Evolutionary conservation across 2,329 filamentous ascomycete species (phyloP), one percentile per base, ranked within the genome.

Genomic region (Achaetomium macrosporum): DNA sequence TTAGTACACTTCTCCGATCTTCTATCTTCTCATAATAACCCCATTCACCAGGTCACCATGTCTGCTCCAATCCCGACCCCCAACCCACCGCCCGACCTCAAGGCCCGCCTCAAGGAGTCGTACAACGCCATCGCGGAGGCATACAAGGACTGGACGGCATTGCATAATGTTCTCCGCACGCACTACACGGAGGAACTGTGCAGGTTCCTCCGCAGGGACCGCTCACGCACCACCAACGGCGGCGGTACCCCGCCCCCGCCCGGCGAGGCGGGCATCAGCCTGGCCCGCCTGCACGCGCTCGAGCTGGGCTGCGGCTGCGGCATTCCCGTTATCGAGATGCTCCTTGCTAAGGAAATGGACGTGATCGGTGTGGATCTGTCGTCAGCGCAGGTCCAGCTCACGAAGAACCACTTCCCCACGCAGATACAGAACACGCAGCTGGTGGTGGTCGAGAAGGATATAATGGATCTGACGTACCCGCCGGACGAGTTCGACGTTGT

Each of bases 291-390:
- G 15, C 46, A 52, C 16, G 61, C 71, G 19, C 68, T 75, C 25
- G 73, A 75, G 54, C 66, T 75, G 8, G 73, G 73, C 41, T 73
- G 71, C 60, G 73, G 73, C 40, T 62, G 66, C 33, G 72, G 72
- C 35, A 36, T 67, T 8, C 72, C 72, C 8, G 66, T 69, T 12
- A 68, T 68, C 1, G 53, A 63, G 45, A 63, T 54, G 42, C 65
- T 74, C 12, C 63, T 74, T 5, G 45, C 56, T 19, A 42, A 49
- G 25, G 37, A 44, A 2, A 45, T 63, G 20, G 55, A 58, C 41
- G 64, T 73, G 41, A 61, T 64, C 10, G 73, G 69, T 57, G 73
- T 73, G 59, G 73, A 76, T 61, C 54, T 75, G 9, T 75, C 73
- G 5, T 60, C 61, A 37, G 58, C 63, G 8, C 72, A 75, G 64